Evolutionary conservation across 2,329 filamentous ascomycete genomes (phyloP).

Genomic region (Leptographium flavum): DNA sequence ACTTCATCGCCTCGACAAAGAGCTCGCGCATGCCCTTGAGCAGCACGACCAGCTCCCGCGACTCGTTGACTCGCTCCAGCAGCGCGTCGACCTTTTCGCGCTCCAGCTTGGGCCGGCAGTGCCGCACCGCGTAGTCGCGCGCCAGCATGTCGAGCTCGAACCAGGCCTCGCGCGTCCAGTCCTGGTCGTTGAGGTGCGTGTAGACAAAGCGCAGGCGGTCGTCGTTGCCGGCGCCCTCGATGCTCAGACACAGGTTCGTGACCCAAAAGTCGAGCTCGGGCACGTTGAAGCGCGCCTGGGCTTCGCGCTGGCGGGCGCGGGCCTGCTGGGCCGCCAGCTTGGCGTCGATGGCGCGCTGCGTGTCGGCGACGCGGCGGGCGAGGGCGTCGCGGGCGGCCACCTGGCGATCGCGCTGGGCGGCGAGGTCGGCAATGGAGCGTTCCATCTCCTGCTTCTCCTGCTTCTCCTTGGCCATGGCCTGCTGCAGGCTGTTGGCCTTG

Average conservation of each 20-base stretch:
- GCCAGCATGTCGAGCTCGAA: slow-evolving; percentile 78
- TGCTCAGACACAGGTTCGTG: slow-evolving; percentile 71
- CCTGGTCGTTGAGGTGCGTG: slow-evolving; percentile 69
- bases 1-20: slow-evolving; percentile 54
- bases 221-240: slow-evolving; percentile 74
- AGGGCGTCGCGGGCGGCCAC: slow-evolving; percentile 40
- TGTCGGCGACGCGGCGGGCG: slow-evolving; percentile 47
- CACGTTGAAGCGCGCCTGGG: slow-evolving; percentile 75
- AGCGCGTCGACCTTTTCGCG: slow-evolving; percentile 63
- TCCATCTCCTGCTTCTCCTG: slow-evolving; percentile 67
- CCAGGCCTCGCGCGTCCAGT: slow-evolving; percentile 82
- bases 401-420: slow-evolving; percentile 46
- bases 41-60: slow-evolving; percentile 54
- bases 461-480: slow-evolving; percentile 62
- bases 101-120: slow-evolving; percentile 71
- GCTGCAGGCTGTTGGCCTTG: slow-evolving; percentile 55
- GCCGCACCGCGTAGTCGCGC: slow-evolving; percentile 72
- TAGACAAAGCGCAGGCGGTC: slow-evolving; percentile 86
- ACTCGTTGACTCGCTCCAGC: slow-evolving; percentile 69
- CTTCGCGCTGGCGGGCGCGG: slow-evolving; percentile 61
- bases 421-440: slow-evolving; percentile 41
- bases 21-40: slow-evolving; percentile 73
- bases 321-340: slow-evolving; percentile 57
- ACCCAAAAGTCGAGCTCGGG: slow-evolving; percentile 96
- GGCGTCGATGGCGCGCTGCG: slow-evolving; percentile 55